Evolutionary conservation across 1,139 yeast species (phyloP), one percentile per base, ranked within the genome.

Genomic region (Yamadazyma membranifaciens): DNA sequence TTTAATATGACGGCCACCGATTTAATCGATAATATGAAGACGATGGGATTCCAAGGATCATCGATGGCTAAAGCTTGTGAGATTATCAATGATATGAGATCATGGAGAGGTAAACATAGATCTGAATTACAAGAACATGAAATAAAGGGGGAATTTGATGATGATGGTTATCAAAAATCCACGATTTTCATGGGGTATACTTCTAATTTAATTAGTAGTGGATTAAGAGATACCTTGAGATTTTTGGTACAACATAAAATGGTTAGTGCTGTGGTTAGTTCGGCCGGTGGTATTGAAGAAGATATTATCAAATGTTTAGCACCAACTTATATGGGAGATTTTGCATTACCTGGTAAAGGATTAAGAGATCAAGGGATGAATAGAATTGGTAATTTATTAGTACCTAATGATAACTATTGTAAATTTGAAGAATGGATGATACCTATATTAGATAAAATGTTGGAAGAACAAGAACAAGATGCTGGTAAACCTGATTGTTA

Each of bases 31-130:
- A 79, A 94, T 31, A 92, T 94, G 98, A 79, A 72, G 53, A 81
- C 81, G 35, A 92, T 92, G 97, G 99, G 99, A n/a, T 94, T 92
- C 73, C 99, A 92, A 67, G 98, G 96, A 5, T 78, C 91, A 14
- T 77, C 94, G 2, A 75, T 92, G 34, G 83, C 89, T 24, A 73
- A 81, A 52, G 97, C 97, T 2, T 89, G 97, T 60, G 95, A 87
- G 22, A 87, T 92, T 50, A 88, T 92, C 46, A 80, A 91, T 56
- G 81, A 86, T 40, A 94, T 92, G 99, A 79, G 96, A 63, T 46
- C 67, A 13, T 92, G 98, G 98, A 80, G 91, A 63, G 98, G 98
- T 43, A 78, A 77, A 49, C 84, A 84, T 53, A 73, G 62, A 38
- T 78, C 75, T 41, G 80, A 77, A 41, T 66, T 84, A 36, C 83